These are phyloP conservation scores for Persicaria maculosa DNA, from an alignment of 148 eudicot species.

Conservation along the genomic window DNA sequence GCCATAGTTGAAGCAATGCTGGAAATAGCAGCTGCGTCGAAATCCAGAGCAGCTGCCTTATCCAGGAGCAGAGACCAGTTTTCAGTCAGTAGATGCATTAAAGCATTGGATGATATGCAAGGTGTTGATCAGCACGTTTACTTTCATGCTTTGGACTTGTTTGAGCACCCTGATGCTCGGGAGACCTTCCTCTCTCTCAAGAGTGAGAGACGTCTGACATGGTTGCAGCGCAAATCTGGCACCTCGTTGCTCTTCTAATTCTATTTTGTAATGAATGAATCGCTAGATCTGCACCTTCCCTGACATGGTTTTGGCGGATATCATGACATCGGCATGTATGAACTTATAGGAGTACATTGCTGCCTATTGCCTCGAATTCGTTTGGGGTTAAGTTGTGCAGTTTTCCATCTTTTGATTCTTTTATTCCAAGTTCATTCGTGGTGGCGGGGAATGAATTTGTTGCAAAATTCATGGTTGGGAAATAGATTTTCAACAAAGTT, in stretches of 20 bases:
- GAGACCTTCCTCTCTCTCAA: conserved; percentile 59
- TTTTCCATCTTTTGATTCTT: too few relatives aligned
- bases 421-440: too few relatives aligned
- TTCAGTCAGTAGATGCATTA: conserved; percentile 63
- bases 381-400: too few relatives aligned
- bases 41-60: conserved; percentile 58
- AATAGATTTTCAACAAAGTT: too few relatives aligned
- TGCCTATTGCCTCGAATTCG: background rate
- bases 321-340: background rate
- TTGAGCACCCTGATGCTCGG: conserved; percentile 48
- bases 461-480: too few relatives aligned
- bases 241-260: conserved; percentile 16
- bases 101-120: conserved; percentile 60
- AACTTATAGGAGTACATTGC: background rate
- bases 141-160: conserved; percentile 58
- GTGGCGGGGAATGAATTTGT: too few relatives aligned
- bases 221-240: conserved; percentile 63
- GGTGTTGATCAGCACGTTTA: conserved; percentile 58
- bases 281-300: background rate
- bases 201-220: conserved; percentile 39
- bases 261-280: conserved; percentile 18
- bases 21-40: conserved; percentile 79
- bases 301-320: background rate
- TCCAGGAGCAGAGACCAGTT: conserved; percentile 53
- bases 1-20: conserved; percentile 77